Evolutionary conservation across 2,329 filamentous ascomycete species (phyloP).

Genomic region (Tolypocladium sp.): DNA sequence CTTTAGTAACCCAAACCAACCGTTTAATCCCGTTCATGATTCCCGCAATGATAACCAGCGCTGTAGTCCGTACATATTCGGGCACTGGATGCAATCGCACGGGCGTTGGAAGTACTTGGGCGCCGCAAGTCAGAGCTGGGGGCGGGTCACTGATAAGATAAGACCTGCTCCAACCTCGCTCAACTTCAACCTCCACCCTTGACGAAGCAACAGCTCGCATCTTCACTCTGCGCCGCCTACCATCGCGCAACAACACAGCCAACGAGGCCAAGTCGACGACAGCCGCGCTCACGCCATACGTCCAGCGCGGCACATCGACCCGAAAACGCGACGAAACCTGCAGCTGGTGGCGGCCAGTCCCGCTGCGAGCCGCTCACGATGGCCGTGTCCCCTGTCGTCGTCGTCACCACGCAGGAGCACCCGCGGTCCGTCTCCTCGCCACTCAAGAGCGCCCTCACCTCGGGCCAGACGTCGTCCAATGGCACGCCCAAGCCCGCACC

Average conservation of each 20-base stretch:
- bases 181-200: neutral
- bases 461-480: constrained; percentile 31
- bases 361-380: constrained; percentile 16
- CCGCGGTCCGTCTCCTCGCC: constrained; percentile 30
- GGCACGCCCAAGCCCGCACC: constrained; percentile 32
- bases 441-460: constrained; percentile 27
- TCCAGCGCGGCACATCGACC: neutral
- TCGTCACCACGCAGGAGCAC: constrained; percentile 19
- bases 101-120: too few species aligned
- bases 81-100: too few species aligned
- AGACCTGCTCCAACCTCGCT: neutral
- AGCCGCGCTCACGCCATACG: neutral
- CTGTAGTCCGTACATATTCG: too few species aligned
- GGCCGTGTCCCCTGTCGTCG: constrained; percentile 38
- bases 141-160: neutral
- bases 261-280: neutral
- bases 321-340: neutral
- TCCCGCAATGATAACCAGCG: too few species aligned
- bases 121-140: neutral
- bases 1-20: too few species aligned
- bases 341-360: neutral
- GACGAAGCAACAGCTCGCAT: neutral
- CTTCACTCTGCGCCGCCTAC: neutral
- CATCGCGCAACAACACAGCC: neutral
- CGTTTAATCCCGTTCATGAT: too few species aligned